These are phyloP conservation scores for Gliomastix tumulicola DNA, from an alignment of 2,329 filamentous ascomycete genomes.

Conservation along the genomic window DNA sequence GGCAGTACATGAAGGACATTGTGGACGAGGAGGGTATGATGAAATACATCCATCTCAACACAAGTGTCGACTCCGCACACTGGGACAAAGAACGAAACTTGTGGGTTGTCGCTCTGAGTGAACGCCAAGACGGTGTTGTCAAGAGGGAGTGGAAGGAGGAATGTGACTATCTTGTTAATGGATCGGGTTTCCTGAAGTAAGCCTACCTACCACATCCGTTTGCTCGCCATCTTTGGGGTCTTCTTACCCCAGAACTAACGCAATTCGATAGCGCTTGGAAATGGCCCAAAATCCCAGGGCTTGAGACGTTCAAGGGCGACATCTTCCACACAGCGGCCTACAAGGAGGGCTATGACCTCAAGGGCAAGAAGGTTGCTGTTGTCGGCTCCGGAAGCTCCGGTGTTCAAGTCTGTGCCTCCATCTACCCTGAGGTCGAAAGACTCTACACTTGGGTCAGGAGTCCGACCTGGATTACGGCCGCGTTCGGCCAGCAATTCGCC, in stretches of 20 bases:
- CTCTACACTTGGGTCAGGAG: no score
- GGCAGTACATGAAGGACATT: constrained; percentile 31
- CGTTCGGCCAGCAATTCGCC: constrained; percentile 16
- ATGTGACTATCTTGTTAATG: no score
- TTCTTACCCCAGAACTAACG: no score
- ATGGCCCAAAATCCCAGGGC: constrained; percentile 42
- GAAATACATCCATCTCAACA: constrained; percentile 1
- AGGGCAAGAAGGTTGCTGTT: constrained; percentile 34
- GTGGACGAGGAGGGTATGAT: constrained; percentile 57
- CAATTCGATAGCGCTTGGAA: constrained; percentile 9
- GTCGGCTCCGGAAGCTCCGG: constrained; percentile 50
- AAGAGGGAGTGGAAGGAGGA: no score
- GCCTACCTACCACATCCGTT: no score
- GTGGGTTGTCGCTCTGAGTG: no score
- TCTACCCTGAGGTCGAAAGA: no score
- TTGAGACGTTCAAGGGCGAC: constrained; percentile 39
- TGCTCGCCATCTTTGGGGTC: no score
- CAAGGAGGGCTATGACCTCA: constrained; percentile 36
- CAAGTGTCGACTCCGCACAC: neutral
- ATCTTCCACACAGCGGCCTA: constrained; percentile 42
- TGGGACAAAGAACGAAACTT: no score
- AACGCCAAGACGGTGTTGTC: no score
- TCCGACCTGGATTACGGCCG: constrained; percentile 32
- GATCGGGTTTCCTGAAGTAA: no score
- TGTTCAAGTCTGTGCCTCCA: no score